phyloP scores from a whole-genome alignment of 306 rosid species.

The Prunus campanulata region DNA sequence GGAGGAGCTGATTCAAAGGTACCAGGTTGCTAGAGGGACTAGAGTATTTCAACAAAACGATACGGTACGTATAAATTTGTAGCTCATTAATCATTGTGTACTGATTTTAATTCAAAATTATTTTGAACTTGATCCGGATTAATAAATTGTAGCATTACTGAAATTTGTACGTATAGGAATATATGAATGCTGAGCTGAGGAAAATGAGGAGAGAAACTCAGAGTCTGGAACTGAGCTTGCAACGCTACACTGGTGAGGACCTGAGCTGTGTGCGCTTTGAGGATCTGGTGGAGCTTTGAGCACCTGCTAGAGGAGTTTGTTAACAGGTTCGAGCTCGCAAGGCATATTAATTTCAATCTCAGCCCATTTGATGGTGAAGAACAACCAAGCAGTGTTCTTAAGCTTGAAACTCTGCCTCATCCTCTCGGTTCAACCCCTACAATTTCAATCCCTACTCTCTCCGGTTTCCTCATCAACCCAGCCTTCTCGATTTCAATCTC shows the following conservation, averaged over 20 bases:
- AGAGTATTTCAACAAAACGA: conserved; percentile 29
- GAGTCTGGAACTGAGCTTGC: conserved; percentile 51
- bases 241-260: conserved; percentile 51
- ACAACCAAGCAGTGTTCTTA: too few relatives aligned
- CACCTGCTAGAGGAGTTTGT: conserved; percentile 43
- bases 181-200: conserved; percentile 41
- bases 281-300: conserved; percentile 53
- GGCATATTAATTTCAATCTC: conserved; percentile 23
- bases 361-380: too few relatives aligned
- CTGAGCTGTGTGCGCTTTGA: conserved; percentile 30
- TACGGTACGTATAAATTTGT: not conserved
- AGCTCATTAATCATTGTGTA: not conserved
- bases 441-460: too few relatives aligned
- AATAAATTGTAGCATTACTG: not conserved
- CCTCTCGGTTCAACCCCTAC: too few relatives aligned
- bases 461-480: too few relatives aligned
- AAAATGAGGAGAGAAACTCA: conserved; percentile 46
- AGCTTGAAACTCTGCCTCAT: too few relatives aligned
- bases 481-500: too few relatives aligned
- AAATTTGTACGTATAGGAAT: conserved; percentile 34
- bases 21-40: conserved; percentile 44
- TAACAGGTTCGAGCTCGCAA: conserved; percentile 54
- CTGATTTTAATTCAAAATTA: not conserved
- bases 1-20: conserved; percentile 70
- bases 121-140: not conserved